A percentile compares a stretch with the other conserved stretches of the same genome.
Conservation (phyloP, 768 basidiomycete genomes). For the Filobasidium wieringae region DNA sequence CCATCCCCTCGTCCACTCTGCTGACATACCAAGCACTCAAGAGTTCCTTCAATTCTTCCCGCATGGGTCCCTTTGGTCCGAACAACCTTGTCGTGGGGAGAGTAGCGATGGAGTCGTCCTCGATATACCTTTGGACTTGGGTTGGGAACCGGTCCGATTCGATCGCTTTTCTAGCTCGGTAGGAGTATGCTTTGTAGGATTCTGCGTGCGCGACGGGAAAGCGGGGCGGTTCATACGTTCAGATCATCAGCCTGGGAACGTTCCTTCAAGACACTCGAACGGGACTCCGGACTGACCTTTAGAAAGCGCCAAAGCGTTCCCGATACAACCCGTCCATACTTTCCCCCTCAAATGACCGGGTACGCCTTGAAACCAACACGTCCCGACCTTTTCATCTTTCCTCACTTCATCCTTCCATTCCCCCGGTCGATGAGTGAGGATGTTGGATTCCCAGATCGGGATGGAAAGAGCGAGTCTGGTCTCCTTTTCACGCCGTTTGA, state of each 20-base stretch:
- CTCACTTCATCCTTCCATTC: constrained; percentile 12
- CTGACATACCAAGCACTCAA: constrained; percentile 35
- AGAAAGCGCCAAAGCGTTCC: constrained; percentile 32
- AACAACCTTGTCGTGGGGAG: constrained; percentile 27
- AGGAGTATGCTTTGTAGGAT: constrained; percentile 23
- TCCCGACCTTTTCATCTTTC: constrained; percentile 20
- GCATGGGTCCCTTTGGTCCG: constrained; percentile 26
- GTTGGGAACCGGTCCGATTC: constrained; percentile 28
- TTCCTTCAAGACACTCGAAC: neutral
- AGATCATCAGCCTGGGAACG: neutral
- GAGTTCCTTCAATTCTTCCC: constrained; percentile 31
- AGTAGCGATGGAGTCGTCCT: constrained; percentile 25
- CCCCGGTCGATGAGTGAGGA: neutral
- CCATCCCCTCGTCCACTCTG: constrained; percentile 31
- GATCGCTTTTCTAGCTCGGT: constrained; percentile 26
- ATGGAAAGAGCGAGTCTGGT: constrained; percentile 21
- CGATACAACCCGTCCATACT: constrained; percentile 32
- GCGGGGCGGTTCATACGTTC: too few relatives aligned
- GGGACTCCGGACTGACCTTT: constrained; percentile 20
- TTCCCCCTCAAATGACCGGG: constrained; percentile 34
- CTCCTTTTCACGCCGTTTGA: constrained; percentile 24
- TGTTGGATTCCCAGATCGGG: constrained; percentile 26
- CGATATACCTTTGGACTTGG: constrained; percentile 25
- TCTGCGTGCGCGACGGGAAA: constrained; percentile 15
- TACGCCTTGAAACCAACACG: constrained; percentile 33